Base-by-base conservation (phyloP, 2,329 filamentous ascomycete genomes). In the Calonectria henricotiae region DNA sequence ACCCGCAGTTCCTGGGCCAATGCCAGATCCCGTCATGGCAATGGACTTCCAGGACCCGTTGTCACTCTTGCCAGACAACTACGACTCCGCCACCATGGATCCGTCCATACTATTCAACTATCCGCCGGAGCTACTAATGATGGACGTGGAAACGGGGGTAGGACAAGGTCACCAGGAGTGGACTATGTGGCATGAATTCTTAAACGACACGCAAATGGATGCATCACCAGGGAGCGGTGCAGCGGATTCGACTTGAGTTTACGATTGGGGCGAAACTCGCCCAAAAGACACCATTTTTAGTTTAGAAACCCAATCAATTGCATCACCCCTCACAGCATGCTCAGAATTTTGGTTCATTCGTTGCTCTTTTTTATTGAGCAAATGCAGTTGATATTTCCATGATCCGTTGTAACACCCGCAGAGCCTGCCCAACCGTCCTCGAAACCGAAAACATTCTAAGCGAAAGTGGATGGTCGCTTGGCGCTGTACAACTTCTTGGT, bases 391-490 rank as follows among this genome's bases (percentile, higher is more conserved):
- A 86, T 85, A 86, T 87, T 87, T 89, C 87, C 86, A 87, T 88
- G 85, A 87, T 85, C 87, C 86, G 82, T 87, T 86, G 83, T 88
- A 89, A 90, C 88, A 89, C 88, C 88, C 82, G 85, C 85, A 86
- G 84, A 88, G 83, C 85, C 84, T 87, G 83, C 84, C 86, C 84
- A 86, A 84, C 82, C 85, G 80, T 83, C 82, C 80, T 82, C 81
- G 80, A 83, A 87, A 83, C 84, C 84, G 82, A 84, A 86, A 86
- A 85, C 84, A 87, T 84, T 90, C 90, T 95, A 98, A 90, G 95
- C 96, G 91, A 98, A 98, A 86, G 96, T 99, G 83, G 94, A 94
- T 83, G 96, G 96, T 88, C 96, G 93, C 88, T 91, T 94, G 83
- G 94, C 91, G 85, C 93, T 91, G 90, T 97, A 99, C 85, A 98